Evolutionary conservation across 2,329 filamentous ascomycete genomes (phyloP).

Genomic region (Talaromyces sp.): DNA sequence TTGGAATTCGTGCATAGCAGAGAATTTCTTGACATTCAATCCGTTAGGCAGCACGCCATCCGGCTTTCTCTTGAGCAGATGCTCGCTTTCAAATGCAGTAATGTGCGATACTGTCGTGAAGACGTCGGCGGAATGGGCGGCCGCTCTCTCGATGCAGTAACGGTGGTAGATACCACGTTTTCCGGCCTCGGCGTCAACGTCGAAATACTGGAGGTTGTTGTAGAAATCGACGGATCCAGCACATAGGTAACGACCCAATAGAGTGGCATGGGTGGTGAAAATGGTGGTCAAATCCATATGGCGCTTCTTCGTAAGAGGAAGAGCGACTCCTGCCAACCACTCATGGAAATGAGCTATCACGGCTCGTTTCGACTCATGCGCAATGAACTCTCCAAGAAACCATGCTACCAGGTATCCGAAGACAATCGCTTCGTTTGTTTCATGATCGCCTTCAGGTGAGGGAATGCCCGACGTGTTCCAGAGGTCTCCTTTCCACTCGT

Average conservation of each 20-base stretch:
- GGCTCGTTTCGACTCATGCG: slow-evolving; percentile 84
- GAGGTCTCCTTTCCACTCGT: slow-evolving; percentile 96
- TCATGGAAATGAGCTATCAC: slow-evolving; percentile 99
- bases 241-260: slow-evolving; percentile 93
- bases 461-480: slow-evolving; percentile 93
- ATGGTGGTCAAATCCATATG: slow-evolving; percentile 97
- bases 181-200: slow-evolving; percentile 92
- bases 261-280: slow-evolving; percentile 95
- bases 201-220: slow-evolving; percentile 96
- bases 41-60: slow-evolving; percentile 96
- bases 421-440: slow-evolving; percentile 96
- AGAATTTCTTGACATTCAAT: slow-evolving; percentile 97
- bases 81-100: slow-evolving; percentile 96
- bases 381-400: slow-evolving; percentile 98
- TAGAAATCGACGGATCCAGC: slow-evolving; percentile 98
- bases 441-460: slow-evolving; percentile 84
- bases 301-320: slow-evolving; percentile 88
- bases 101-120: slow-evolving; percentile 99
- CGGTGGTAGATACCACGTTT: slow-evolving; percentile 98
- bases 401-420: slow-evolving; percentile 97
- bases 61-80: slow-evolving; percentile 93
- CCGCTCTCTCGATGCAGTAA: slow-evolving; percentile 95
- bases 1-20: slow-evolving; percentile 97
- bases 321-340: slow-evolving; percentile 91
- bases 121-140: slow-evolving; percentile 88